Conservation (phyloP, 2,329 filamentous ascomycete species). For the Penicillium sp. region DNA sequence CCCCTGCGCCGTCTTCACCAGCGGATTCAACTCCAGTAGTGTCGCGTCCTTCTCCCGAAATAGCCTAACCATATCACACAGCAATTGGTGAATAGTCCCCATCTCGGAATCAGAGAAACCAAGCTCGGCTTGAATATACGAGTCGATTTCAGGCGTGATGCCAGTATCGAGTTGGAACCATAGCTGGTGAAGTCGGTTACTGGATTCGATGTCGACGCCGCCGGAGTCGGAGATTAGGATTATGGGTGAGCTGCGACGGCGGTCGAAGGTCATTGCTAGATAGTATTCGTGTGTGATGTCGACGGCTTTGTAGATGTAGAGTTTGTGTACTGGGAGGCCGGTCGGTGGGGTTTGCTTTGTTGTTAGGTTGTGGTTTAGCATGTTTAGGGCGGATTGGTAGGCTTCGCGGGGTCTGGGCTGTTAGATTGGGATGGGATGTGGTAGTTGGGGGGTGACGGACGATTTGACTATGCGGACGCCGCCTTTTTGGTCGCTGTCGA, state of each 20-base stretch:
- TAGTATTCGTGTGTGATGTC: slow-evolving; percentile 41
- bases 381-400: slow-evolving; percentile 27
- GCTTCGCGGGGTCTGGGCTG: slow-evolving; percentile 26
- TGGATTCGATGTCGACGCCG: slow-evolving; percentile 34
- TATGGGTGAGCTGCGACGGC: slow-evolving; percentile 41
- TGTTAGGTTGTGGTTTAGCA: slow-evolving; percentile 30
- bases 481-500: slow-evolving; percentile 30
- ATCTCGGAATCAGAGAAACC: slow-evolving; percentile 29
- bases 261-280: slow-evolving; percentile 47
- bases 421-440: background rate
- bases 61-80: slow-evolving; percentile 33
- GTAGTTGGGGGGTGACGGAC: slow-evolving; percentile 11
- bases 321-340: slow-evolving; percentile 31
- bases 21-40: slow-evolving; percentile 46
- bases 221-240: slow-evolving; percentile 41
- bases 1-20: slow-evolving; percentile 33
- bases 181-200: slow-evolving; percentile 29
- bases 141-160: slow-evolving; percentile 26
- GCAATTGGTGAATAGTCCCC: slow-evolving; percentile 24
- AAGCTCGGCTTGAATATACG: slow-evolving; percentile 24
- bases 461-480: slow-evolving; percentile 30
- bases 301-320: slow-evolving; percentile 41
- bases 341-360: slow-evolving; percentile 31
- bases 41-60: slow-evolving; percentile 53
- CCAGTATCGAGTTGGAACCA: slow-evolving; percentile 27